phyloP scores from a whole-genome alignment of 768 basidiomycete species.

The Hypholoma fasciculare region DNA sequence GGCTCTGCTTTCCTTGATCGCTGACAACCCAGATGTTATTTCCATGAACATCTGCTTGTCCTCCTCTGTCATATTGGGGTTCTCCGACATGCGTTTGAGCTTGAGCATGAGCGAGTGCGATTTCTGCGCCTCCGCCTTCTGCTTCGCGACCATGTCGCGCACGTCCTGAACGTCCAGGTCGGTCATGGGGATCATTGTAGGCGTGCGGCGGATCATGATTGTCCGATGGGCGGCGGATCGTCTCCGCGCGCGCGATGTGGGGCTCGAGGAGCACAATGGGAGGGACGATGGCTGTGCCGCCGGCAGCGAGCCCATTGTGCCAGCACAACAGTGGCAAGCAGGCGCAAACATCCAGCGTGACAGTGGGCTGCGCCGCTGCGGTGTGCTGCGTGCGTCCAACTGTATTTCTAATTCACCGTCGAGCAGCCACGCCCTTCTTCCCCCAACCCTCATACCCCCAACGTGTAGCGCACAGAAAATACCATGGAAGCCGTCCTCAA shows the following conservation, averaged over 20 bases:
- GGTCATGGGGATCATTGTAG: conserved; percentile 75
- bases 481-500: conserved; percentile 69
- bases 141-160: conserved; percentile 56
- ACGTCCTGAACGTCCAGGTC: conserved; percentile 81
- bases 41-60: conserved; percentile 29
- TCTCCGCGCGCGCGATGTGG: neutral
- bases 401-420: conserved; percentile 14
- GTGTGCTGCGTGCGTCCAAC: conserved; percentile 17
- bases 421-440: conserved; percentile 15
- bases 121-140: conserved; percentile 40
- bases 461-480: conserved; percentile 11
- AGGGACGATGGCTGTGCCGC: conserved; percentile 7
- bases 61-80: conserved; percentile 26
- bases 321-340: conserved; percentile 14
- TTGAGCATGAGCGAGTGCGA: conserved; percentile 43
- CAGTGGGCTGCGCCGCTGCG: conserved; percentile 16
- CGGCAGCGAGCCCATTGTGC: neutral
- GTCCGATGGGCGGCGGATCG: neutral
- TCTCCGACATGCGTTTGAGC: conserved; percentile 48
- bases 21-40: conserved; percentile 17
- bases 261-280: conserved; percentile 19
- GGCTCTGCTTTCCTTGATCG: conserved; percentile 11
- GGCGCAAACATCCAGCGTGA: conserved; percentile 14
- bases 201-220: conserved; percentile 72
- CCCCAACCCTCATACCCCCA: conserved; percentile 13